Evolutionary conservation across 768 basidiomycete genomes (phyloP).

Genomic region (Terana coerulea): DNA sequence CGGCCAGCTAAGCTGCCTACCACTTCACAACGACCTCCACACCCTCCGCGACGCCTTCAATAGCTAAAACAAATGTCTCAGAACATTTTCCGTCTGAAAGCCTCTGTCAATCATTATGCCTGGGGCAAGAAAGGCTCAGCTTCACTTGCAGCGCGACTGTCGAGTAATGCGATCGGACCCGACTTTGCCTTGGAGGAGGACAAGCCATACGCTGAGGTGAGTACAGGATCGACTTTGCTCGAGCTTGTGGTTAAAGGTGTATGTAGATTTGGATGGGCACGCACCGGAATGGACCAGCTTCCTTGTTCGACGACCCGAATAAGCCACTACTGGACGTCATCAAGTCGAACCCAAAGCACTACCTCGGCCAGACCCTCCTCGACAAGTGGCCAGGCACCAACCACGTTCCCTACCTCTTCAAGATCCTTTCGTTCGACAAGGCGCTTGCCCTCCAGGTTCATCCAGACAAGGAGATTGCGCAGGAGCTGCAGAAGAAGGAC

Average conservation of each 20-base stretch:
- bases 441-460: constrained; percentile 57
- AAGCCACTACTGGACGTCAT: constrained; percentile 32
- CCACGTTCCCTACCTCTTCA: constrained; percentile 53
- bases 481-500: constrained; percentile 39
- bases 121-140: constrained; percentile 50
- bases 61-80: background rate
- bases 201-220: constrained; percentile 54
- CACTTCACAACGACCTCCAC: background rate
- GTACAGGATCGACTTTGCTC: constrained; percentile 4
- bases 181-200: constrained; percentile 37
- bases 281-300: constrained; percentile 46
- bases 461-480: constrained; percentile 48
- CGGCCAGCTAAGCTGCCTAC: background rate
- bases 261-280: constrained; percentile 64
- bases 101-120: constrained; percentile 39
- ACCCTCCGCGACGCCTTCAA: background rate
- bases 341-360: constrained; percentile 19
- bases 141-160: constrained; percentile 47
- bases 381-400: constrained; percentile 25
- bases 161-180: constrained; percentile 23
- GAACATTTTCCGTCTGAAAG: constrained; percentile 23
- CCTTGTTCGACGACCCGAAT: constrained; percentile 23
- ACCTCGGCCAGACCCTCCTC: constrained; percentile 36
- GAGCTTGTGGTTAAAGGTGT: too few relatives aligned
- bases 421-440: constrained; percentile 51